Base-by-base conservation (phyloP, 495 filamentous ascomycete genomes). In the Penicillium antarcticum region DNA sequence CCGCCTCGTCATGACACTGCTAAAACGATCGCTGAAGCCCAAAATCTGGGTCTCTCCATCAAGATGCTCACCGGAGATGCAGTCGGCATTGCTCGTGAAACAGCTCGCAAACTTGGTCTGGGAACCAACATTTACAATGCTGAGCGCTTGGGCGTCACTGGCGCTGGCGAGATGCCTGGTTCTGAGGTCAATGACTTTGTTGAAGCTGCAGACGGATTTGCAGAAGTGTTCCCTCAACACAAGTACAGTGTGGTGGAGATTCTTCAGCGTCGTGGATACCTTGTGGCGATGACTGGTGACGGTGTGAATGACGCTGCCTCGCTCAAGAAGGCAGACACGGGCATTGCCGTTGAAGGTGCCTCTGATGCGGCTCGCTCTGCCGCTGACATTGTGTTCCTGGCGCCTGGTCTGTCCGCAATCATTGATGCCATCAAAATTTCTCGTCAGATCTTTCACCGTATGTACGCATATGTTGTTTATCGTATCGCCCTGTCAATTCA, bases 51-150 rank as follows among this genome's bases (percentile, higher is more conserved):
- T 73, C 77, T 96, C 38, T 87, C 84, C 50, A 89, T 96, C 71
- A 96, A 95, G 78, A 96, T 96, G 89, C 84, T 96, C 74, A 96
- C 91, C 68, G 91, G 91, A 78, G 91, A 96, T 73, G 88, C 91
- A 46, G 89, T 95, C 61, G 91, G 87, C 70, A 95, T 95, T 70
- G 91, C 91, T 62, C 83, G 86, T 70, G 91, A 95, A 69, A 95
- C 90, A 57, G 92, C 88, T 33, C 88, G 89, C 64, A 86, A 90
- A 71, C 83, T 95, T 48, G 89, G 90, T 75, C 83, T 96, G 44
- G 91, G 91, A 60, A 94, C 89, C 48, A 95, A 96, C 71, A 85
- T 95, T 56, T 95, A 95, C 77, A 92, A 96, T 59, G 87, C 91
- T 68, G 91, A 95, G 67, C 83, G 85, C 58, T 86, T 95, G 40